A percentile compares a stretch with the other conserved stretches of the same genome.
Evolutionary conservation across 495 filamentous ascomycete species (phyloP).

Genomic region (Hyaloscypha hepaticicola): DNA sequence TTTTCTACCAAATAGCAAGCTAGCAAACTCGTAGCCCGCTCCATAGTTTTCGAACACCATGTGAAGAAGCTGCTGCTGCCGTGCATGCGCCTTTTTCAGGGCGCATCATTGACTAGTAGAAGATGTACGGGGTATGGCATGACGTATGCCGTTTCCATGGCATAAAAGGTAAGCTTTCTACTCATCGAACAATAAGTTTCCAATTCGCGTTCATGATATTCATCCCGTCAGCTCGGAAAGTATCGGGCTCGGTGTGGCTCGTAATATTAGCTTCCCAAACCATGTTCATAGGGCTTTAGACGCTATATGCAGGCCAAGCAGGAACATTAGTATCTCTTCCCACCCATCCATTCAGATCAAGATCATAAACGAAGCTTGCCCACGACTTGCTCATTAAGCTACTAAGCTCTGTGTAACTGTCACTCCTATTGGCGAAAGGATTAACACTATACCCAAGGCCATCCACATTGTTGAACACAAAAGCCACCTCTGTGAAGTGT

Average conservation of each 20-base stretch:
- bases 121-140: conserved; percentile 9
- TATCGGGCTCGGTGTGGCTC: conserved; percentile 40
- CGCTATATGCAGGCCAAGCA: conserved; percentile 8
- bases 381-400: conserved; percentile 42
- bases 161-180: no score
- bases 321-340: conserved; percentile 21
- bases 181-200: not conserved
- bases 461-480: conserved; percentile 12
- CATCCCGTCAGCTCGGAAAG: not conserved
- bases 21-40: conserved; percentile 32
- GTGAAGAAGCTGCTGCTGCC: conserved; percentile 31
- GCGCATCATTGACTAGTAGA: conserved; percentile 20
- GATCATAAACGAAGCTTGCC: conserved; percentile 42
- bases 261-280: conserved; percentile 51
- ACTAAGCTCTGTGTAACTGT: conserved; percentile 34
- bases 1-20: conserved; percentile 32
- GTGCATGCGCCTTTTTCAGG: conserved; percentile 24
- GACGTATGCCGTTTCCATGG: conserved; percentile 34
- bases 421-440: conserved; percentile 25
- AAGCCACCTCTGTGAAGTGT: conserved; percentile 20
- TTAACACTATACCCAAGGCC: conserved; percentile 16
- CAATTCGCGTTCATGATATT: not conserved
- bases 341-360: conserved; percentile 40
- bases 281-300: conserved; percentile 38
- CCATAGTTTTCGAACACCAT: conserved; percentile 31